Evolutionary conservation across 2,329 filamentous ascomycete species (phyloP).

Genomic region (Plectosphaerella plurivora): DNA sequence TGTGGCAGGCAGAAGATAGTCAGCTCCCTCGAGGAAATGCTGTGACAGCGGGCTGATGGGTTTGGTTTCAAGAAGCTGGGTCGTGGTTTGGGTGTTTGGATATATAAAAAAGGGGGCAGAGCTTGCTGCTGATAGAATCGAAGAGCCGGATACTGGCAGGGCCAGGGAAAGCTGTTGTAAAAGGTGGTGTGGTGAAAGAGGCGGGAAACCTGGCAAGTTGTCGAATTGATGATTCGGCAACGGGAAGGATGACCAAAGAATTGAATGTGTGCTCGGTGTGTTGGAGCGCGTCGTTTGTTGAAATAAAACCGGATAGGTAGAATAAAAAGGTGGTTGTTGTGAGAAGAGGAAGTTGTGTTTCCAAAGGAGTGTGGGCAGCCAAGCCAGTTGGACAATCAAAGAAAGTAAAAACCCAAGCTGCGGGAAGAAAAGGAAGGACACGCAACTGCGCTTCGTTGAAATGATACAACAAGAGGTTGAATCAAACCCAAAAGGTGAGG

Average conservation of each 20-base stretch:
- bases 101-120: constrained; percentile 6
- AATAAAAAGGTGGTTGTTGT: constrained; percentile 19
- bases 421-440: constrained; percentile 34
- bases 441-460: constrained; percentile 29
- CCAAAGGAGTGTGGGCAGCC: constrained; percentile 53
- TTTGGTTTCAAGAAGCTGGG: background rate
- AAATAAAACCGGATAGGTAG: constrained; percentile 15
- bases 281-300: constrained; percentile 6
- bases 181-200: background rate
- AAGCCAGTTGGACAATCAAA: constrained; percentile 50
- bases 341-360: constrained; percentile 34
- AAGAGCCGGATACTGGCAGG: constrained; percentile 3
- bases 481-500: constrained; percentile 13
- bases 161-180: background rate
- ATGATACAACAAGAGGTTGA: constrained; percentile 28
- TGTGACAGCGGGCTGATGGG: background rate
- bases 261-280: background rate
- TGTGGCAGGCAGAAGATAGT: background rate
- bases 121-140: constrained; percentile 15
- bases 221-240: no score
- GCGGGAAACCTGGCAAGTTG: no score
- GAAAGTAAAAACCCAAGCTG: constrained; percentile 35
- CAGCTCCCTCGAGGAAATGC: background rate
- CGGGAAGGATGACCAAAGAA: constrained; percentile 4
- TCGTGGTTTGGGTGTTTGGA: background rate